Evolutionary conservation across 1,139 yeast species (phyloP), one percentile per base, ranked within the genome.

Genomic region (Magnusiomyces tetraspermus): DNA sequence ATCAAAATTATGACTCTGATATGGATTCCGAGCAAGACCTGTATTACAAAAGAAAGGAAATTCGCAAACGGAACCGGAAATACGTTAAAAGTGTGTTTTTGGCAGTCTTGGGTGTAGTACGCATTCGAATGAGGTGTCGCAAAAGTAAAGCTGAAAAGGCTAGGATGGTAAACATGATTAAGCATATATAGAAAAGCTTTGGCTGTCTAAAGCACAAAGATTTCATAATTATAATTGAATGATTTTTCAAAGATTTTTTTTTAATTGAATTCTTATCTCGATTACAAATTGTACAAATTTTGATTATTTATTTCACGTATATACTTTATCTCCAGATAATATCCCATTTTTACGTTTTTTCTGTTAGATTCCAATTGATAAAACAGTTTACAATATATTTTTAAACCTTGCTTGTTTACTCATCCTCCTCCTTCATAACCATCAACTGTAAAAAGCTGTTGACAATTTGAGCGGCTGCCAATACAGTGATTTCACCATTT

Each of bases 391-490:
- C 33, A 30, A 30, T 30, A 13, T 30, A 8, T 30, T 30, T 30
- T 30, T 30, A 30, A 30, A 30, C 8, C 33, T 30, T n/a, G n/a
- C n/a, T n/a, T n/a, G n/a, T n/a, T n/a, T 28, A 28, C 40, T 10
- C 19, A 8, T 10, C 8, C 19, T 36, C 8, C 15, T 36, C 15
- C 6, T n/a, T 17, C 36, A 36, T 33, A n/a, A 55, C 26, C 65
- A 63, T 63, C 21, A 63, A 54, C 19, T 56, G 57, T 15, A 62
- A 45, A 47, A 63, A 55, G 43, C 57, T 53, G 38, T 56, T 56
- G 0, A 78, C 88, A 31, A 83, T 77, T 66, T 84, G 90, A 0
- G 92, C 85, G 1, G 87, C 92, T 56, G 85, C 85, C 22, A 86
- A 75, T 13, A 86, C 76, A 0, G 94, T 85, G 36, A 83, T 74